phyloP scores from a whole-genome alignment of 345 rosid species.

The Barbarea vulgaris region DNA sequence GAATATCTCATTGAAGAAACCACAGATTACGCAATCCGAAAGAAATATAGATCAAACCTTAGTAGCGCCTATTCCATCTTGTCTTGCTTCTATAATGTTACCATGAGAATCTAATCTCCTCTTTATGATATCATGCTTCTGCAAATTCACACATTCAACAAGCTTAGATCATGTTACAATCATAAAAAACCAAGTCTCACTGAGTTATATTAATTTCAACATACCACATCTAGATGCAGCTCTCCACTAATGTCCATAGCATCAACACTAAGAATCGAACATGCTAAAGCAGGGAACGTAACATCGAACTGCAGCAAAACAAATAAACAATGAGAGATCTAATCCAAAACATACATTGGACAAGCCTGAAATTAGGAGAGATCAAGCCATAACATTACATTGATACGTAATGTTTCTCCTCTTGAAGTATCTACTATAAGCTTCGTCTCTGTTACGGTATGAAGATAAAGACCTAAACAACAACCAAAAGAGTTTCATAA shows the following conservation, averaged over 20 bases:
- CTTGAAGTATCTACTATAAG: constrained; percentile 96
- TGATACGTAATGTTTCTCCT: constrained; percentile 85
- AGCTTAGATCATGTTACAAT: background rate
- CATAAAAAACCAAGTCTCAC: background rate
- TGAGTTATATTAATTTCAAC: constrained; percentile 27
- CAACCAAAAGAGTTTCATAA: too few relatives aligned
- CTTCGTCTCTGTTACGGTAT: constrained; percentile 85
- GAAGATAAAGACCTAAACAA: constrained; percentile 74
- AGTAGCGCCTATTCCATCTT: constrained; percentile 87
- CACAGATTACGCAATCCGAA: background rate
- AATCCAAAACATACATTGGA: background rate
- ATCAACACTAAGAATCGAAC: constrained; percentile 91
- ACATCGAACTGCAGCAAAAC: constrained; percentile 74
- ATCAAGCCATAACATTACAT: constrained; percentile 53
- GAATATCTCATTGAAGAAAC: background rate
- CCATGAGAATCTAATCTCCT: constrained; percentile 78
- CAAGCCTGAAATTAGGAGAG: background rate
- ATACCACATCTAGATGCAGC: constrained; percentile 95
- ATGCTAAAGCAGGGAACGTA: constrained; percentile 88
- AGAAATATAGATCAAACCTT: constrained; percentile 54
- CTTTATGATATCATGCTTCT: constrained; percentile 93
- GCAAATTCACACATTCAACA: constrained; percentile 33
- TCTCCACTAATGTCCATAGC: constrained; percentile 98
- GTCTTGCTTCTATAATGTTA: constrained; percentile 74
- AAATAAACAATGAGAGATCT: constrained; percentile 22